Percentiles rank a stretch among this genome's conserved stretches.
Evolutionary conservation across 1,284 basidiomycete species (phyloP).

Genomic region (Cryptococcus sp.): DNA sequence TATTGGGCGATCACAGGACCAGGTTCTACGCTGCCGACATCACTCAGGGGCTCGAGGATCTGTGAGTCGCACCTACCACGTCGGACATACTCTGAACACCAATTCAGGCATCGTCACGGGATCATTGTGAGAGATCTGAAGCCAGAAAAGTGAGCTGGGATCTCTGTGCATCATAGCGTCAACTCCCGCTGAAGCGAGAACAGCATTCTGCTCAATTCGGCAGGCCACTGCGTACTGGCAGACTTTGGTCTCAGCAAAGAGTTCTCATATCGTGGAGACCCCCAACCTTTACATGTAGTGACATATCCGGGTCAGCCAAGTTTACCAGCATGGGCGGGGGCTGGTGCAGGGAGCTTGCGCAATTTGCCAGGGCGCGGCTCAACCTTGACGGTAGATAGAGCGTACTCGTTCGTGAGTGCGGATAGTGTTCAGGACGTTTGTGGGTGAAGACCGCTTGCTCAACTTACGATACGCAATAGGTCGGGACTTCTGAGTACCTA

Average conservation of each 20-base stretch:
- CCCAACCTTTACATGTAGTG: slow-evolving; percentile 34
- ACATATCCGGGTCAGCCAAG: slow-evolving; percentile 24
- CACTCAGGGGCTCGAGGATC: slow-evolving; percentile 87
- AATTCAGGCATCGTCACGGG: slow-evolving; percentile 50
- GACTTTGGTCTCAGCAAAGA: slow-evolving; percentile 73
- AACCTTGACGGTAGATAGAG: slow-evolving; percentile 29
- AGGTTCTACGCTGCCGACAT: slow-evolving; percentile 96
- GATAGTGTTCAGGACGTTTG: not conserved
- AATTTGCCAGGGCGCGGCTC: slow-evolving; percentile 13
- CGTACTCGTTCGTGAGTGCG: slow-evolving; percentile 36
- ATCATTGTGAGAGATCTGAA: slow-evolving; percentile 57
- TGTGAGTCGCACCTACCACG: slow-evolving; percentile 51
- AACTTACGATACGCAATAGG: slow-evolving; percentile 19
- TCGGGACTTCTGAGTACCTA: slow-evolving; percentile 84
- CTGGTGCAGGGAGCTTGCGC: slow-evolving; percentile 30
- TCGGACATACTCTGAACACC: slow-evolving; percentile 1
- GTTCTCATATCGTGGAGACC: slow-evolving; percentile 46
- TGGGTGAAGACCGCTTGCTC: not conserved
- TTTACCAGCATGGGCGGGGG: slow-evolving; percentile 37
- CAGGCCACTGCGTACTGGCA: slow-evolving; percentile 93
- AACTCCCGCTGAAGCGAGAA: not conserved
- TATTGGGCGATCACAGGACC: slow-evolving; percentile 85
- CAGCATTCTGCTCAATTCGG: slow-evolving; percentile 78
- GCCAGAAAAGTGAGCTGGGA: slow-evolving; percentile 64
- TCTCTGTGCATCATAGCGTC: not conserved